Conservation (phyloP, 192 early-diverging fungal genomes). For the Mortierella claussenii region DNA sequence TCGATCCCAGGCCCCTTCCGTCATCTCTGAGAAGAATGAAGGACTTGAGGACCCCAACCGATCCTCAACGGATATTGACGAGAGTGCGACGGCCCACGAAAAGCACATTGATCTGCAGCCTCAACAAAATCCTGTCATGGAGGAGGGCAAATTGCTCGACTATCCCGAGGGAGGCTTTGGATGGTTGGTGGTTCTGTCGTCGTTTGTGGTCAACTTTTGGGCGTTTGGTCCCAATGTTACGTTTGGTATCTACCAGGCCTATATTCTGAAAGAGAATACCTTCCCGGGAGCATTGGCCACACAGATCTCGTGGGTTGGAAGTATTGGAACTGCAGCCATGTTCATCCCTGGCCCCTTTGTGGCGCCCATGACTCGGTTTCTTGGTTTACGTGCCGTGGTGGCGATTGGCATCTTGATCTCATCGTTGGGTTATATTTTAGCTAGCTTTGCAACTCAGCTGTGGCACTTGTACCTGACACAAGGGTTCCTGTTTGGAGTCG, state of each 20-base stretch:
- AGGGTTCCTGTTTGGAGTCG: conserved; percentile 71
- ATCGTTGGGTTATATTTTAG: conserved; percentile 65
- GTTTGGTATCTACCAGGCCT: conserved; percentile 44
- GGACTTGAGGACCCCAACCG: background rate
- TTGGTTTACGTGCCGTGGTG: conserved; percentile 39
- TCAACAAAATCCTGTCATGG: background rate
- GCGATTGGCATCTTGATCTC: conserved; percentile 49
- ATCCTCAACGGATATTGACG: conserved; percentile 5
- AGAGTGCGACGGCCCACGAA: background rate
- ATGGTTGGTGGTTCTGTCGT: conserved; percentile 57
- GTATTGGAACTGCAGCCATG: conserved; percentile 58
- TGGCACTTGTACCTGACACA: conserved; percentile 77
- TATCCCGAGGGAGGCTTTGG: conserved; percentile 60
- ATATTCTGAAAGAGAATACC: conserved; percentile 7
- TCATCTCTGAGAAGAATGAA: conserved; percentile 6
- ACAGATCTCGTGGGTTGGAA: conserved; percentile 49
- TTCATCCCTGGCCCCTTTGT: conserved; percentile 56
- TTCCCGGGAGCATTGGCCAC: conserved; percentile 33
- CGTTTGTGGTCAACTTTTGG: conserved; percentile 56
- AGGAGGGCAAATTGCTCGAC: conserved; percentile 27
- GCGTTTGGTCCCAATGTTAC: conserved; percentile 34
- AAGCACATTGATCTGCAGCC: background rate
- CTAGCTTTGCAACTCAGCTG: conserved; percentile 69
- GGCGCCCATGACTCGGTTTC: conserved; percentile 37
- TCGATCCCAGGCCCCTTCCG: conserved; percentile 18